phyloP scores from a whole-genome alignment of 768 basidiomycete species.

The Chiua virens region DNA sequence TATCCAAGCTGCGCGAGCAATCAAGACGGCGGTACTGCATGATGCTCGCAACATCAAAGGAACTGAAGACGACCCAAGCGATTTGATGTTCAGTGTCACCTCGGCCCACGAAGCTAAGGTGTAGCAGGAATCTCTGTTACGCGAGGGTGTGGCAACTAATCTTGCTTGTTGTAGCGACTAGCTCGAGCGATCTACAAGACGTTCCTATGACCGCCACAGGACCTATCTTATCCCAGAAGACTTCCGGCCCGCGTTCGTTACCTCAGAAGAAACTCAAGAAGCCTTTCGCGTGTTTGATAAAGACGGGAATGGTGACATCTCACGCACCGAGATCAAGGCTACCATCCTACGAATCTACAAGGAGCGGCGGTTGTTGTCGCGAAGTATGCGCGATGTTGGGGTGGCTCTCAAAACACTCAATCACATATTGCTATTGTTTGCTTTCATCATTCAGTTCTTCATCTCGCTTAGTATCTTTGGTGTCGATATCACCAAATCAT shows the following conservation, averaged over 20 bases:
- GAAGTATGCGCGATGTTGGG: slow-evolving; percentile 75
- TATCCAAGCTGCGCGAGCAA: slow-evolving; percentile 57
- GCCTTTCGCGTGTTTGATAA: slow-evolving; percentile 78
- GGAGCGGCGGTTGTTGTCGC: slow-evolving; percentile 72
- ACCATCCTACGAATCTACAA: slow-evolving; percentile 70
- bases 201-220: slow-evolving; percentile 54
- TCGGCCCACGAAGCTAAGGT: slow-evolving; percentile 71
- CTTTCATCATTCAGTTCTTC: slow-evolving; percentile 66
- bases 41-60: slow-evolving; percentile 73
- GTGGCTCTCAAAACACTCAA: slow-evolving; percentile 66
- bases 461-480: slow-evolving; percentile 73
- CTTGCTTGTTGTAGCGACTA: slow-evolving; percentile 47
- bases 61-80: slow-evolving; percentile 40
- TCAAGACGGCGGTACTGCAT: slow-evolving; percentile 71
- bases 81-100: slow-evolving; percentile 52
- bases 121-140: neutral
- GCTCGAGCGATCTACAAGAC: slow-evolving; percentile 65
- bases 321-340: slow-evolving; percentile 72
- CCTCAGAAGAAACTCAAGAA: slow-evolving; percentile 52
- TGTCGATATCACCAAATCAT: slow-evolving; percentile 58
- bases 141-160: neutral
- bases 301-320: slow-evolving; percentile 76
- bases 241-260: slow-evolving; percentile 67
- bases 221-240: slow-evolving; percentile 65
- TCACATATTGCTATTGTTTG: slow-evolving; percentile 60